Percentiles rank a stretch among this genome's conserved stretches.
Evolutionary conservation across 2,329 filamentous ascomycete genomes (phyloP).

Genomic region (Phaeosphaeria sp.): DNA sequence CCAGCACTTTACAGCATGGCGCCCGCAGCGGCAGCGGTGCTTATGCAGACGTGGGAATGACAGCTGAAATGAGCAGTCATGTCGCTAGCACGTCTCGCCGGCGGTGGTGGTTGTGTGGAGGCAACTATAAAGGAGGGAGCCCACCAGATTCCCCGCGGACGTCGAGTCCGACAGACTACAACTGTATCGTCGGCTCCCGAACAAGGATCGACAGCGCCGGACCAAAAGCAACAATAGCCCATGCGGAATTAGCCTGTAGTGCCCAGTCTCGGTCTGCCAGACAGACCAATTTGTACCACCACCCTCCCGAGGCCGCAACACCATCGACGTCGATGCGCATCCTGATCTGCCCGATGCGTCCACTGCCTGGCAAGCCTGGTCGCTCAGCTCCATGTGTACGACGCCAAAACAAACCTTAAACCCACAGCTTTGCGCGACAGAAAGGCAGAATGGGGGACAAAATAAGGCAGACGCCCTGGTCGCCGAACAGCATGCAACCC

Average conservation of each 20-base stretch:
- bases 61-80: no score
- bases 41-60: background rate
- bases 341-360: background rate
- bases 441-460: background rate
- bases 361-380: background rate
- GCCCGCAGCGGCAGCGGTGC: constrained; percentile 2
- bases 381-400: background rate
- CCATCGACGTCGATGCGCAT: background rate
- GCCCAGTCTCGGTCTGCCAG: background rate
- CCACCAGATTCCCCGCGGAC: background rate
- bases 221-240: background rate
- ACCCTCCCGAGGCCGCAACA: background rate
- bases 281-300: background rate
- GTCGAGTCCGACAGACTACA: background rate
- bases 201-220: background rate
- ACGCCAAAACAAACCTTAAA: background rate
- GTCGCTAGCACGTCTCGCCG: no score
- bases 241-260: constrained; percentile 1
- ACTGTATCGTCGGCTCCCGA: no score
- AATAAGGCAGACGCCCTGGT: background rate
- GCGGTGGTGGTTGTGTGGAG: no score
- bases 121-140: background rate
- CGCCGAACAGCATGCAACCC: background rate
- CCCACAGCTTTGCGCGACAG: background rate
- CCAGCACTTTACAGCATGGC: constrained; percentile 4